Evolutionary conservation across 2,329 filamentous ascomycete genomes (phyloP).

Genomic region (Sarocladium oryzae): DNA sequence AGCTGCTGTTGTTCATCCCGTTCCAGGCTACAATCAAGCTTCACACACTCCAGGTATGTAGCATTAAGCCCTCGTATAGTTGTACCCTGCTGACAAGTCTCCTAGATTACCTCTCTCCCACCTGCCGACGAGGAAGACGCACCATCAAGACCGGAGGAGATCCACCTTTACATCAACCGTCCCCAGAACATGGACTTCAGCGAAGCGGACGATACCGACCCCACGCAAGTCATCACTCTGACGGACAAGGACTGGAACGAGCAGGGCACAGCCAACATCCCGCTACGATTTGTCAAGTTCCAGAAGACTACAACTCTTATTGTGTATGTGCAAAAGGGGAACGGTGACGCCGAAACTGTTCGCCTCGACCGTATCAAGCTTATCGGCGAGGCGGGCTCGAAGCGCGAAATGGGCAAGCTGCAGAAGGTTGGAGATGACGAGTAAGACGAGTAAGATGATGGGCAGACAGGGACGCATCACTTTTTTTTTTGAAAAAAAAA

Average conservation of each 20-base stretch:
- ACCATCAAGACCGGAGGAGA: slow-evolving; percentile 72
- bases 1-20: slow-evolving; percentile 86
- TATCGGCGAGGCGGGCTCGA: slow-evolving; percentile 85
- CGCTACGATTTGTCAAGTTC: slow-evolving; percentile 91
- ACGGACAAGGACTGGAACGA: slow-evolving; percentile 73
- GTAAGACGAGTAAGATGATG: too few relatives aligned
- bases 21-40: slow-evolving; percentile 86
- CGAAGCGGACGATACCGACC: slow-evolving; percentile 79
- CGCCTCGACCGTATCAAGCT: slow-evolving; percentile 73
- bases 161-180: slow-evolving; percentile 84
- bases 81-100: slow-evolving; percentile 14
- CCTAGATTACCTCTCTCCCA: slow-evolving; percentile 76
- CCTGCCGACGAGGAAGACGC: slow-evolving; percentile 64
- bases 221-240: slow-evolving; percentile 75
- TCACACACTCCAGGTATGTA: slow-evolving; percentile 63
- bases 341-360: slow-evolving; percentile 76
- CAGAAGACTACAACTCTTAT: slow-evolving; percentile 86
- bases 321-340: slow-evolving; percentile 82
- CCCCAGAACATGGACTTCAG: slow-evolving; percentile 90
- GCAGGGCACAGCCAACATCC: slow-evolving; percentile 65
- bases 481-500: too few relatives aligned
- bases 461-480: too few relatives aligned
- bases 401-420: slow-evolving; percentile 86
- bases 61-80: not conserved
- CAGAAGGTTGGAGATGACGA: slow-evolving; percentile 80